These are phyloP conservation scores for Mortierella sp. DNA, from an alignment of 371 early-diverging fungal genomes.

Conservation along the genomic window DNA sequence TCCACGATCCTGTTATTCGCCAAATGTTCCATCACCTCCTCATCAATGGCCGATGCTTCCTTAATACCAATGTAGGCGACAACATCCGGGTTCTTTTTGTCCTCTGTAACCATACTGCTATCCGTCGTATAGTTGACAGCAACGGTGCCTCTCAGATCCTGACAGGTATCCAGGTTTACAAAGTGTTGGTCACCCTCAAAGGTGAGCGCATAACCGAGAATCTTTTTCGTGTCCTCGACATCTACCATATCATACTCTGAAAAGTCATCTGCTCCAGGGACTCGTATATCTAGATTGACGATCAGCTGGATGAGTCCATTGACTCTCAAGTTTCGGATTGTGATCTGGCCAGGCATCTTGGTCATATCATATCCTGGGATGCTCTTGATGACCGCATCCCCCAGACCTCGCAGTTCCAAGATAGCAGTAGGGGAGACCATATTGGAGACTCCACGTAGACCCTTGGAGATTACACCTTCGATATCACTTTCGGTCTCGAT, in stretches of 20 bases:
- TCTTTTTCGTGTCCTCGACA: conserved; percentile 18
- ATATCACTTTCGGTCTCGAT: conserved; percentile 37
- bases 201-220: conserved; percentile 31
- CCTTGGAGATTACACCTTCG: conserved; percentile 34
- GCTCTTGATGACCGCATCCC: conserved; percentile 36
- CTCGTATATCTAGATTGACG: conserved; percentile 36
- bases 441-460: conserved; percentile 32
- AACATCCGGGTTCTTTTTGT: conserved; percentile 28
- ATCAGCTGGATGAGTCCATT: conserved; percentile 38
- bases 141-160: conserved; percentile 24
- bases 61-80: conserved; percentile 26
- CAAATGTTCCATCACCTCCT: conserved; percentile 28
- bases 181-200: conserved; percentile 29
- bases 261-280: conserved; percentile 32
- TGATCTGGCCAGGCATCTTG: conserved; percentile 27
- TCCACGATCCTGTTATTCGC: conserved; percentile 31
- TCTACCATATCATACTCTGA: conserved; percentile 32
- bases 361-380: conserved; percentile 36
- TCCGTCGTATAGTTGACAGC: conserved; percentile 31
- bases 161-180: conserved; percentile 25
- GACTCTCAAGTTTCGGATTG: conserved; percentile 26
- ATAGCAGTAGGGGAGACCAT: conserved; percentile 25
- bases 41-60: conserved; percentile 28
- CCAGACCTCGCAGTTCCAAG: conserved; percentile 30
- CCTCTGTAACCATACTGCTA: conserved; percentile 17